phyloP scores from a whole-genome alignment of 768 basidiomycete genomes.

The Crucibulum laeve region DNA sequence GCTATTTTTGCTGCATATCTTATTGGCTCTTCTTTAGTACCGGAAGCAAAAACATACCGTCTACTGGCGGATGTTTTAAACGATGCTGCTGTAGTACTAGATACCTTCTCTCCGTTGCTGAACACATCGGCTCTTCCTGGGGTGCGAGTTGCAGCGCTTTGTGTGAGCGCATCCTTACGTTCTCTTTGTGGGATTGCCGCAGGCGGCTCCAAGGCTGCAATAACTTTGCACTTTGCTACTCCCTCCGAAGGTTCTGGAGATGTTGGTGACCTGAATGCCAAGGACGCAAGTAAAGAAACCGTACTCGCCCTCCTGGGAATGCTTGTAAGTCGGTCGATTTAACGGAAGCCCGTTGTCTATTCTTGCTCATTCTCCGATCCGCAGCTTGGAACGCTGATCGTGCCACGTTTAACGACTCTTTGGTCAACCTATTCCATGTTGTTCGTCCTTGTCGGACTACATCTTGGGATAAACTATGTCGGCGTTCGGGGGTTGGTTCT shows the following conservation, averaged over 20 bases:
- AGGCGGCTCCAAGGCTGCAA: slow-evolving; percentile 66
- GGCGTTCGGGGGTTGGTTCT: slow-evolving; percentile 57
- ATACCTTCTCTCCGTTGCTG: slow-evolving; percentile 56
- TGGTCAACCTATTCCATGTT: slow-evolving; percentile 47
- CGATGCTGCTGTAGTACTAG: slow-evolving; percentile 54
- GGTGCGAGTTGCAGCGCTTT: slow-evolving; percentile 45
- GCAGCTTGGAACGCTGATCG: slow-evolving; percentile 58
- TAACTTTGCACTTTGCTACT: slow-evolving; percentile 62
- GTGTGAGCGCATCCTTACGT: slow-evolving; percentile 53
- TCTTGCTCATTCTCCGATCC: neutral
- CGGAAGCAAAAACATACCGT: slow-evolving; percentile 69
- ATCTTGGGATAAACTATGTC: slow-evolving; percentile 55
- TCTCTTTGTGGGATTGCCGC: slow-evolving; percentile 62
- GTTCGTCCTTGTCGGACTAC: slow-evolving; percentile 44
- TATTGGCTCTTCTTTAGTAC: slow-evolving; percentile 59
- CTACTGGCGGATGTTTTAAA: slow-evolving; percentile 65
- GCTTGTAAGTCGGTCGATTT: slow-evolving; percentile 46
- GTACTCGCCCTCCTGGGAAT: slow-evolving; percentile 64
- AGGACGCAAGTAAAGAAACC: slow-evolving; percentile 70
- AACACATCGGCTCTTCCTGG: slow-evolving; percentile 32
- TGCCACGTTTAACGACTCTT: slow-evolving; percentile 48
- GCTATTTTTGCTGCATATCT: slow-evolving; percentile 62
- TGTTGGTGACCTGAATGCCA: slow-evolving; percentile 68
- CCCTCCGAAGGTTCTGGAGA: slow-evolving; percentile 50
- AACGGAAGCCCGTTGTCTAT: neutral